Percentiles rank a stretch among this genome's conserved stretches.
Conservation (phyloP, 139 green algal genomes). For the Coccomyxa sp. region DNA sequence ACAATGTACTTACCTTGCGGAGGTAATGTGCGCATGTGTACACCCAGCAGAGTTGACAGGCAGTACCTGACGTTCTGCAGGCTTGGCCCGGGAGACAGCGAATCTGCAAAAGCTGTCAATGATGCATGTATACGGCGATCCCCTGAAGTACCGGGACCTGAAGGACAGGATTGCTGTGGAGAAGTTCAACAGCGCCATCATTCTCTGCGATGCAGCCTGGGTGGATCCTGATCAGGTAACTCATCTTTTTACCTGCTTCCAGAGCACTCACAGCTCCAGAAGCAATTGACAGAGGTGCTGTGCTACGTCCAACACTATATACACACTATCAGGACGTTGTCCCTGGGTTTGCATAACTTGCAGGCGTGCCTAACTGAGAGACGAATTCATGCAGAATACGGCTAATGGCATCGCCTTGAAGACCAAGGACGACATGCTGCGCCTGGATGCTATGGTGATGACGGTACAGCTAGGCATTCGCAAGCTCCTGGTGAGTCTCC, state of each 20-base stretch:
- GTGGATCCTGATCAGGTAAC: conserved; percentile 34
- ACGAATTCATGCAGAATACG: conserved; percentile 20
- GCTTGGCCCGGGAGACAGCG: conserved; percentile 7
- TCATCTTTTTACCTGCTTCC: no score
- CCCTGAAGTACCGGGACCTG: conserved; percentile 33
- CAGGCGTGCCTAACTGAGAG: no score
- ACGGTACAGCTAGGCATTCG: conserved; percentile 55
- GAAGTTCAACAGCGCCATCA: conserved; percentile 17
- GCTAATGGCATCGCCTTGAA: conserved; percentile 41
- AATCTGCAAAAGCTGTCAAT: conserved; percentile 20
- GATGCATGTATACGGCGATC: conserved; percentile 36
- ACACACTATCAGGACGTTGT: no score
- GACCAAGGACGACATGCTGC: conserved; percentile 48
- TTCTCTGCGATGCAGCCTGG: conserved; percentile 41
- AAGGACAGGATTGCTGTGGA: conserved; percentile 4
- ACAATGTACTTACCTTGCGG: no score
- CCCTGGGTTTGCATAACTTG: no score
- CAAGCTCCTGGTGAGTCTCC: not conserved
- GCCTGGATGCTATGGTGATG: conserved; percentile 46
- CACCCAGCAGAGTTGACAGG: no score
- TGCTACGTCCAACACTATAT: no score
- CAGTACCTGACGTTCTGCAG: no score
- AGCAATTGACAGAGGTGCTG: no score
- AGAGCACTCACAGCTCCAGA: no score
- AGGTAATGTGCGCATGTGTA: no score